Conservation (phyloP, 441 rosid species). For the Populus hybrid region DNA sequence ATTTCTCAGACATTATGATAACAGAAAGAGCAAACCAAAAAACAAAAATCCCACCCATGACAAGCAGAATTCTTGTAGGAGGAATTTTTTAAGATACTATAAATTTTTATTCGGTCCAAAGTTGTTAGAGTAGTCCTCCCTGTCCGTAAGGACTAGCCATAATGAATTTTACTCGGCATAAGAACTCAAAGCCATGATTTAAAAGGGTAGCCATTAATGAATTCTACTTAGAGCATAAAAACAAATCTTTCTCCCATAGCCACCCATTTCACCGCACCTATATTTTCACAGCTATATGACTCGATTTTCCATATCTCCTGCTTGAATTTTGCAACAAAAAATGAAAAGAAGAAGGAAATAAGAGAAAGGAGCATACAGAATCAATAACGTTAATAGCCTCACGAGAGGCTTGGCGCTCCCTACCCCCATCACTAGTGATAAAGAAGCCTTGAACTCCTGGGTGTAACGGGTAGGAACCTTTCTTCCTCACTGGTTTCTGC, state of each 20-base stretch:
- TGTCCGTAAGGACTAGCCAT: not conserved
- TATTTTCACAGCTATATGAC: not conserved
- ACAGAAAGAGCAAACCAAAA: not conserved
- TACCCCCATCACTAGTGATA: constrained; percentile 89
- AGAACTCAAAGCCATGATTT: not conserved
- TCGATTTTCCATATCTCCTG: not conserved
- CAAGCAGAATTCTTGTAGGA: not conserved
- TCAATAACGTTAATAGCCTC: constrained; percentile 86
- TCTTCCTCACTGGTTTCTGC: constrained; percentile 79
- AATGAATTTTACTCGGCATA: not conserved
- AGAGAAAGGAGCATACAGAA: constrained; percentile 41
- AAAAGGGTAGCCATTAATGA: not conserved
- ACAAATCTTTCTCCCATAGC: not conserved
- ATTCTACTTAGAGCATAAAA: not conserved
- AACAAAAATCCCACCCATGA: not conserved
- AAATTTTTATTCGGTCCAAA: not conserved
- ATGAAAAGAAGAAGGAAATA: not conserved
- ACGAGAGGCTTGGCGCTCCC: constrained; percentile 81
- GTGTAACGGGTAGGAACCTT: constrained; percentile 74
- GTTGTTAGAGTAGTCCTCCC: not conserved
- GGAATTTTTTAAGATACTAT: not conserved
- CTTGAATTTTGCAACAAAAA: not conserved
- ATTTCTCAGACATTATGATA: not conserved
- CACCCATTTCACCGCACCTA: not conserved
- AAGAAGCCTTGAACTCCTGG: constrained; percentile 91